Evolutionary conservation across 176 grass and related monocot genomes (phyloP).

Genomic region (Poa annua): DNA sequence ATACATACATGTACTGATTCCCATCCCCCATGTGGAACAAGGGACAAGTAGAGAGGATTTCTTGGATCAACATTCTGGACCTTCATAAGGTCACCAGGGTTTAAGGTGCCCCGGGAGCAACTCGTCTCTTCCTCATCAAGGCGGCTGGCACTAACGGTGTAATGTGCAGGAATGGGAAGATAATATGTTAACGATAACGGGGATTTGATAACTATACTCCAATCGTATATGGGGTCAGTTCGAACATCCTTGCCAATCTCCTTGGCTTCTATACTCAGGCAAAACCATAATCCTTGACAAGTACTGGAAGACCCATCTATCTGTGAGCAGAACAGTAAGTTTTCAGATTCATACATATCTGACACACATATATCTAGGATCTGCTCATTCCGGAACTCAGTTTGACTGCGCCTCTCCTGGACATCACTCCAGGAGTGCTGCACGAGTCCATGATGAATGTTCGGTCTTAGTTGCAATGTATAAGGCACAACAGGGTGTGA

Average conservation of each 20-base stretch:
- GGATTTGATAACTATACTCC: constrained; percentile 77
- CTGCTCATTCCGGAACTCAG: constrained; percentile 60
- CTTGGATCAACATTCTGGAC: constrained; percentile 80
- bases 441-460: constrained; percentile 41
- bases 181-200: constrained; percentile 82
- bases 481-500: constrained; percentile 66
- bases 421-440: constrained; percentile 83
- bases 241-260: constrained; percentile 94
- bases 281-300: constrained; percentile 79
- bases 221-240: constrained; percentile 83
- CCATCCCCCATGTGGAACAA: constrained; percentile 91
- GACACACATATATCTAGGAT: constrained; percentile 78
- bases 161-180: constrained; percentile 84
- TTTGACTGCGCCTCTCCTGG: constrained; percentile 61
- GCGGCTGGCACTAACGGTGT: constrained; percentile 57
- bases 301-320: constrained; percentile 62
- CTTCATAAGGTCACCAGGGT: constrained; percentile 72
- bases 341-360: constrained; percentile 79
- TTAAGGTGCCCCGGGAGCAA: constrained; percentile 69
- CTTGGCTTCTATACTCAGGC: constrained; percentile 79
- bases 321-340: constrained; percentile 80
- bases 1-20: constrained; percentile 69
- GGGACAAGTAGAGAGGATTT: constrained; percentile 76
- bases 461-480: constrained; percentile 70
- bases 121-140: constrained; percentile 52